phyloP scores from a whole-genome alignment of 2,329 filamentous ascomycete species.

The Thielaviopsis punctulata region DNA sequence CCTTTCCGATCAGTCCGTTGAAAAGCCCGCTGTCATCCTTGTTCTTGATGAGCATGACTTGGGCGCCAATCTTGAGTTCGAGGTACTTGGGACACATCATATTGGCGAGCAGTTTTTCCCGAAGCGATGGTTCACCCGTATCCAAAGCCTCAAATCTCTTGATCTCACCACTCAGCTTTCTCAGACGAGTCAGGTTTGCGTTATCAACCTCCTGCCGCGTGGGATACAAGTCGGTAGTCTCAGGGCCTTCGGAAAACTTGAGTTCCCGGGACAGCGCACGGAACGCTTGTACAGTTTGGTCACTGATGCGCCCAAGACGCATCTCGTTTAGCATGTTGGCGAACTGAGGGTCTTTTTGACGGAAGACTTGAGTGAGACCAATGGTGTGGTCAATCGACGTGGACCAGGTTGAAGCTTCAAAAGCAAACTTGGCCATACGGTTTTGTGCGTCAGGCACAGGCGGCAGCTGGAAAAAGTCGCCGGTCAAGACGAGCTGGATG shows the following conservation, averaged over 20 bases:
- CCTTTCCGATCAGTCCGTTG: slow-evolving; percentile 82
- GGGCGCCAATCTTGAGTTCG: slow-evolving; percentile 74
- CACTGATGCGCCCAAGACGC: slow-evolving; percentile 67
- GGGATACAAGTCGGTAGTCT: slow-evolving; percentile 72
- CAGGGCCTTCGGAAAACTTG: slow-evolving; percentile 53
- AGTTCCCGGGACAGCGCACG: slow-evolving; percentile 53
- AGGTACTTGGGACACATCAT: slow-evolving; percentile 83
- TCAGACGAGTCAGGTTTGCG: slow-evolving; percentile 63
- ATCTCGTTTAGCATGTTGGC: slow-evolving; percentile 96
- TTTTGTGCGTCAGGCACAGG: slow-evolving; percentile 66
- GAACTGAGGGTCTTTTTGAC: slow-evolving; percentile 79
- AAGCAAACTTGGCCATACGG: slow-evolving; percentile 66
- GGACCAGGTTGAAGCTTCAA: slow-evolving; percentile 80
- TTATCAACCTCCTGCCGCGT: slow-evolving; percentile 77
- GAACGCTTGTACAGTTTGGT: slow-evolving; percentile 63
- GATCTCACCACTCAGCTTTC: slow-evolving; percentile 48
- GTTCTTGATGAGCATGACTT: slow-evolving; percentile 99
- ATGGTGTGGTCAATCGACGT: slow-evolving; percentile 93
- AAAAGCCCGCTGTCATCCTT: slow-evolving; percentile 74
- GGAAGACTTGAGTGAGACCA: slow-evolving; percentile 85
- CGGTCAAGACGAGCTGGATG: slow-evolving; percentile 88
- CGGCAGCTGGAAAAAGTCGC: slow-evolving; percentile 93
- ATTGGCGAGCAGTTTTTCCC: slow-evolving; percentile 65
- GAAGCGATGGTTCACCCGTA: slow-evolving; percentile 50
- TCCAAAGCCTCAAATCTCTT: slow-evolving; percentile 60